Base-by-base conservation (phyloP, 2,329 filamentous ascomycete species). In the Penicillium psychrosexuale region DNA sequence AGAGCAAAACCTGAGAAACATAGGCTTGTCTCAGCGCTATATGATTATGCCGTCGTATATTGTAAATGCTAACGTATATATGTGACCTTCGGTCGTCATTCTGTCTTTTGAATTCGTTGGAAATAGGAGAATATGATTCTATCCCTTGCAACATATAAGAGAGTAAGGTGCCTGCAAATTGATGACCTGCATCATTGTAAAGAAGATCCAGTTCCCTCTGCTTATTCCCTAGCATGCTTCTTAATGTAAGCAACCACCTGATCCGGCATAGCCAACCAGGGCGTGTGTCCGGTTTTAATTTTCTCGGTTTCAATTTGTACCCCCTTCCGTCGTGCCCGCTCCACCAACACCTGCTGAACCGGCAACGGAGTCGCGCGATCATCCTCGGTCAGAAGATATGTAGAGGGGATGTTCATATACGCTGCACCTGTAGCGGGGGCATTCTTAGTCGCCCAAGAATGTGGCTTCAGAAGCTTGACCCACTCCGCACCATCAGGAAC, bases 321-420 rank as follows among this genome's bases (percentile, higher is more conserved):
- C 1, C 69, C 69, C 40, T 60, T 61, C 1, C 37, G 44, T 22
- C 63, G 57, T 3, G 67, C 69, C 8, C 60, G 63, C n/a, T 70
- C 68, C 1, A 72, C 63, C 61, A 72, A 64, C 19, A 64, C 42
- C 46, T 69, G 62, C 63, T 72, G 70, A 22, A 68, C 64, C 39
- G 59, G 58, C 17, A 69, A 37, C 0, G 69, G 69, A 24, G 67
- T 65, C 2, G 69, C 68, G 2, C 62, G 61, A 39, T 72, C 69
- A 1, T 71, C 49, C 31, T 70, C 67, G 12, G 68, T 69, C 7
- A 68, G 47, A 2, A 72, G 49, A 56, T 71, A 72, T 0, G 57
- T 47, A 9, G 58, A 49, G 0, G 67, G 65, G 15, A 70, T 65
- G 8, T 50, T 53, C 34, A 63, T 37, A 47, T 69, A 72, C 1